phyloP scores from a whole-genome alignment of 2,329 filamentous ascomycete species.

The Huntiella bhutanensis region DNA sequence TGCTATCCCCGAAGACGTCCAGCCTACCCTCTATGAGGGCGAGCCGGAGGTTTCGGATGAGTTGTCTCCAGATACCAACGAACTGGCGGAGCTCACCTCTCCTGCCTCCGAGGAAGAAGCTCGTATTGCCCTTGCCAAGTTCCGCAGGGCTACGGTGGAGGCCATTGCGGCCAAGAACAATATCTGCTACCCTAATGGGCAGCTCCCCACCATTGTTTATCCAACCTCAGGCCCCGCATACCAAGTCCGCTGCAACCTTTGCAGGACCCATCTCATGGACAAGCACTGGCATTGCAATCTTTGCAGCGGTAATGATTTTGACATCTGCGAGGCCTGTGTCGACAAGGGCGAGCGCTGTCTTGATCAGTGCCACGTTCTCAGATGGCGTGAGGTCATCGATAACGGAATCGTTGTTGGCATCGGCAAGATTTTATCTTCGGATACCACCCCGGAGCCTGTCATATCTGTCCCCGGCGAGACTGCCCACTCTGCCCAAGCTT shows the following conservation, averaged over 20 bases:
- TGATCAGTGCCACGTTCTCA: slow-evolving; percentile 49
- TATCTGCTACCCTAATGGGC: neutral
- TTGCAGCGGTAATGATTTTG: slow-evolving; percentile 86
- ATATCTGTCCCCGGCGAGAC: too few species aligned
- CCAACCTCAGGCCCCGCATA: slow-evolving; percentile 29
- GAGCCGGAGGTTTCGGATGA: neutral
- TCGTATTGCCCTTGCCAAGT: too few species aligned
- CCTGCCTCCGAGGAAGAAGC: too few species aligned
- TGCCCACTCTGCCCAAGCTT: too few species aligned
- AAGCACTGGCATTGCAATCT: slow-evolving; percentile 87
- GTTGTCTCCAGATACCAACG: neutral
- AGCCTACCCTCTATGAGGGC: too few species aligned
- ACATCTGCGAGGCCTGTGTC: slow-evolving; percentile 71
- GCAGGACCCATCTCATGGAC: slow-evolving; percentile 57
- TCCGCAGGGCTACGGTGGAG: too few species aligned
- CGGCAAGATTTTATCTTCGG: neutral
- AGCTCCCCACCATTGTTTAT: slow-evolving; percentile 11
- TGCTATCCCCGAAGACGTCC: too few species aligned
- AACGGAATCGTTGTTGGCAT: neutral
- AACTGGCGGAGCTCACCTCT: neutral
- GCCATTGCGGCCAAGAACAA: too few species aligned
- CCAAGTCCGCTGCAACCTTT: slow-evolving; percentile 87
- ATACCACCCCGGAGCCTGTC: too few species aligned
- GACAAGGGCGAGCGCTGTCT: slow-evolving; percentile 58
- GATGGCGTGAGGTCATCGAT: neutral